Evolutionary conservation across 352 stramenopile genomes (phyloP), one percentile per base, ranked within the genome.

Genomic region (Lagenidium giganteum): DNA sequence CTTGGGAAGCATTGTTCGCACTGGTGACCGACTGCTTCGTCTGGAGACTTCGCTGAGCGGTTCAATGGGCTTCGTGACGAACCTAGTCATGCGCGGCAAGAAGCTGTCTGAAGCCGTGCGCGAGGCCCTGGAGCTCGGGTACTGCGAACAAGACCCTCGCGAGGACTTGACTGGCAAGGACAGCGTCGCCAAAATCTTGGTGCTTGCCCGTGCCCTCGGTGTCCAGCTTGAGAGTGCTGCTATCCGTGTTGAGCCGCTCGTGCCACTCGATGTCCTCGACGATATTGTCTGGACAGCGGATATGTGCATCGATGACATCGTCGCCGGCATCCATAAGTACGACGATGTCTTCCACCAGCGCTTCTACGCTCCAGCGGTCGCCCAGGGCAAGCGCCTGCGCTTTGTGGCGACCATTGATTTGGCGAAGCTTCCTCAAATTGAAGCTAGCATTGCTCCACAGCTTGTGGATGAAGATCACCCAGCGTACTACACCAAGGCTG

Each of bases 391-490:
- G 41, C 74, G 72, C 17, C 47, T 90, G 23, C 65, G 69, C 40
- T 90, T 79, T 34, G 75, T 90, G 18, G 78, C 78, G 16, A 73
- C 78, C 5, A 72, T 91, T 43, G 63, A 87, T 31, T 36, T 87
- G n/a, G 39, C 62, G 16, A 56, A 47, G 24, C 82, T 86, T 42
- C 66, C 64, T 9, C 48, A 27, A 0, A 75, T 92, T 32, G 18
- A 47, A 8, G 71, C 76, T 18, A 64, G 60, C 36, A 70, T 87
- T 22, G 61, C 58, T 22, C 74, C 73, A 3, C 30, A 63, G 33
- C 57, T 87, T 12, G 55, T 89, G 29, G 71, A 67, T 37, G 76
- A 91, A 22, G 60, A 68, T 35, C 76, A 91, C 43, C 60, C 73
- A 4, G 64, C 64, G 2, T 91, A 63, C 42, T 71, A 63, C 38